Conservation (phyloP, 108 stramenopile genomes). For the Ochromonas danica region DNA sequence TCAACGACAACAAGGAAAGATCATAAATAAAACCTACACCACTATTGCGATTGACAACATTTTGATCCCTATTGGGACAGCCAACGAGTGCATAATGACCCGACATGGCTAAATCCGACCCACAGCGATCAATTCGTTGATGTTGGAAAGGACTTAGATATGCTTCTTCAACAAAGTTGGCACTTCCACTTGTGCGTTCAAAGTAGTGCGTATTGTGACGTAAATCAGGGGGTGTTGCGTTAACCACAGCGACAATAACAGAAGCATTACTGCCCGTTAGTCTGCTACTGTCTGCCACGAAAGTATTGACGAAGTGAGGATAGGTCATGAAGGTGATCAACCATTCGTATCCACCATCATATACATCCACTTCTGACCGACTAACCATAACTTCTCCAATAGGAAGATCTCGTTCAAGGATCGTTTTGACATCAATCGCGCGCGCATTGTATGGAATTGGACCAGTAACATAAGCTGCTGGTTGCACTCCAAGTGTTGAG, state of each 20-base stretch:
- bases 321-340: conserved; percentile 9
- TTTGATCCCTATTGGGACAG: conserved; percentile 63
- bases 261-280: conserved; percentile 11
- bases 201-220: conserved; percentile 5
- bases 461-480: background rate
- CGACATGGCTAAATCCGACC: background rate
- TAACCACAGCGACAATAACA: background rate
- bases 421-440: background rate
- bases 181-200: background rate
- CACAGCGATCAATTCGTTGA: background rate
- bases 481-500: background rate
- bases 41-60: conserved; percentile 55
- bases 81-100: background rate
- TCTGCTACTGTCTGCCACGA: background rate
- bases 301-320: background rate
- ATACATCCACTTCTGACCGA: background rate
- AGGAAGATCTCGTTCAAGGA: conserved; percentile 1
- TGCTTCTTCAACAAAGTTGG: conserved; percentile 3
- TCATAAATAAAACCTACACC: conserved; percentile 65
- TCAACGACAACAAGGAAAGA: conserved; percentile 54
- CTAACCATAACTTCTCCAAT: background rate
- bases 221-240: background rate
- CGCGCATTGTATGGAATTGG: background rate
- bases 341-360: conserved; percentile 9
- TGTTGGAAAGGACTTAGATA: conserved; percentile 6